phyloP scores from a whole-genome alignment of 1,284 basidiomycete species.

The Sporisorium exsertum region DNA sequence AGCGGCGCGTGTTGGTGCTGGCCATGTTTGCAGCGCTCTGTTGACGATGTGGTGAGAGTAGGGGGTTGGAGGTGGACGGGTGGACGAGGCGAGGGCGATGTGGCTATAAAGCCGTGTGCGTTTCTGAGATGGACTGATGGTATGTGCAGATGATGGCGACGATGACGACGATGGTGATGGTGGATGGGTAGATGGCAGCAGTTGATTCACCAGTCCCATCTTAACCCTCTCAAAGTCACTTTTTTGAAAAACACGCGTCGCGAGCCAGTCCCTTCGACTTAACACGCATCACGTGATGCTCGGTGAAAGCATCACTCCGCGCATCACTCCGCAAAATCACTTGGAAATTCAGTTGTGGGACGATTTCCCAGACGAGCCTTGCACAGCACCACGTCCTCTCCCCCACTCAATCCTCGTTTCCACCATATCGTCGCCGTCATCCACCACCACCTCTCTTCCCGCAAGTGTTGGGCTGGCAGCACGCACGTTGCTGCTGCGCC shows the following conservation, averaged over 20 bases:
- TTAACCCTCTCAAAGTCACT: no score
- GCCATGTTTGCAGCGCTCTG: constrained; percentile 25
- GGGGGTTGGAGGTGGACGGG: neutral
- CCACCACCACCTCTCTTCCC: neutral
- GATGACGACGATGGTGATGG: neutral
- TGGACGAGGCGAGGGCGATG: neutral
- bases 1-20: constrained; percentile 49
- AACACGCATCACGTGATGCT: constrained; percentile 38
- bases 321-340: no score
- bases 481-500: neutral
- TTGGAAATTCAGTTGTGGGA: neutral
- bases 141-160: neutral
- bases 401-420: neutral
- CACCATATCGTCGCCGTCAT: neutral
- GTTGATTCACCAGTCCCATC: constrained; percentile 17
- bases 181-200: constrained; percentile 3
- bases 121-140: neutral
- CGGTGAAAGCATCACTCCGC: neutral
- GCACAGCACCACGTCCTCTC: neutral
- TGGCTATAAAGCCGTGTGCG: constrained; percentile 3
- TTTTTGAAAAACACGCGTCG: constrained; percentile 53
- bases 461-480: neutral
- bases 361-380: neutral
- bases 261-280: constrained; percentile 17
- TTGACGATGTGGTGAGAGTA: constrained; percentile 7